Conservation (phyloP, 139 green algal genomes). For the Pseudopediastrum boryanum region DNA sequence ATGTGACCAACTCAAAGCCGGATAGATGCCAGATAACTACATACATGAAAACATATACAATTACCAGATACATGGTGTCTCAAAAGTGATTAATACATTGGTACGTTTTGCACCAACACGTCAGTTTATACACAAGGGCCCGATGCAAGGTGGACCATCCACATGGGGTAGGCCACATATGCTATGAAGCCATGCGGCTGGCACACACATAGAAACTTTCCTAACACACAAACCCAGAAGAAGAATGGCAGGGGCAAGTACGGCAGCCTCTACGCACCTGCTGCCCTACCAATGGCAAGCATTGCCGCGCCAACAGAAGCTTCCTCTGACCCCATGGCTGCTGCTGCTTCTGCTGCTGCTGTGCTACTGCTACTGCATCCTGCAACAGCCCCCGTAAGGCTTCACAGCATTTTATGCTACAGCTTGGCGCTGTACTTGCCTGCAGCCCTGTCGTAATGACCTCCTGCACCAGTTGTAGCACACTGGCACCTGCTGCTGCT, state of each 20-base stretch:
- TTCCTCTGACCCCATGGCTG: neutral
- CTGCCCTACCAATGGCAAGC: neutral
- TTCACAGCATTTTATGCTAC: constrained; percentile 16
- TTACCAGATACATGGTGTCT: too few species aligned
- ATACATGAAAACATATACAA: neutral
- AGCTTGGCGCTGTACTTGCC: neutral
- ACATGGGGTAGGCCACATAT: too few species aligned
- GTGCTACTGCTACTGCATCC: neutral
- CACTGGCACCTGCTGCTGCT: too few species aligned
- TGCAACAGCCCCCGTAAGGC: constrained; percentile 22
- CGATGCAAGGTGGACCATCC: too few species aligned
- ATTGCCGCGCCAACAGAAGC: neutral
- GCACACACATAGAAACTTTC: neutral
- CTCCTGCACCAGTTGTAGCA: too few species aligned
- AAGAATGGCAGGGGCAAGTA: neutral
- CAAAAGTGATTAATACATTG: too few species aligned
- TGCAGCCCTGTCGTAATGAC: too few species aligned
- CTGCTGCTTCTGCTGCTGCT: constrained; percentile 25
- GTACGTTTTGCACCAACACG: too few species aligned
- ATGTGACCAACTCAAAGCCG: neutral
- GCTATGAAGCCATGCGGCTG: too few species aligned
- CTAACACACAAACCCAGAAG: neutral
- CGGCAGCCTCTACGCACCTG: neutral
- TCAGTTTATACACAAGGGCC: too few species aligned
- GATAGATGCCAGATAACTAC: too few species aligned